Base-by-base conservation (phyloP, 2,329 filamentous ascomycete species). In the Hypoxylon sp. region DNA sequence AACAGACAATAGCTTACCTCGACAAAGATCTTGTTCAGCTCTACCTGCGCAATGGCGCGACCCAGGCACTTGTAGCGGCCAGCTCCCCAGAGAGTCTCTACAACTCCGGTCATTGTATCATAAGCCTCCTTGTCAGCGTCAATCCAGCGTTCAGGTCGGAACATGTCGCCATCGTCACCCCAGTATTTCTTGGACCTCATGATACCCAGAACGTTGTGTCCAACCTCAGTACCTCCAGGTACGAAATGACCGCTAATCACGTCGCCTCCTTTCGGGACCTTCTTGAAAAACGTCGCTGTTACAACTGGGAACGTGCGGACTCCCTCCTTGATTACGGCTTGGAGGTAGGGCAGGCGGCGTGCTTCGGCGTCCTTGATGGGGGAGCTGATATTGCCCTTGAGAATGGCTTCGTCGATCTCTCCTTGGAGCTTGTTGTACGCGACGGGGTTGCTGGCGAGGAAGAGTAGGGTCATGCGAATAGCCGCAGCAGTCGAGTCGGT, bases 401-500 rank as follows among this genome's bases (percentile, higher is more conserved):
- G 73, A 46, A 82, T 78, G 62, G 84, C 83, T 0, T 70, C 70
- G 24, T 79, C 78, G 1, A 71, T 65, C 44, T 70, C 67, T 0
- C 57, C 28, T n/a, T 48, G 51, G 44, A 71, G 66, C 39, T 62
- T 64, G 22, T 22, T 15, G 30, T 71, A 71, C 13, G 61, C 57
- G 2, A 41, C 15, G 0, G 82, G 82, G 28, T 77, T 80, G 7
- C 77, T 80, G 19, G 79, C 76, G 56, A 85, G 72, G 69, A 81
- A 79, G 17, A 85, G 76, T 41, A 85, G 50, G 4, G 79, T 82
- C 55, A 79, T 75, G 1, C 84, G 79, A 3, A 86, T 76, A 3
- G 79, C 78, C 0, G 79, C 80, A 0, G 84, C 80, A 0, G 82
- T 84, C 10, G 81, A 83, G 61, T 86, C 83, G 1, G 81, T 81